Percentiles rank a stretch among this genome's conserved stretches.
Conservation (phyloP, 495 filamentous ascomycete species). For the Hyaloscypha variabilis region DNA sequence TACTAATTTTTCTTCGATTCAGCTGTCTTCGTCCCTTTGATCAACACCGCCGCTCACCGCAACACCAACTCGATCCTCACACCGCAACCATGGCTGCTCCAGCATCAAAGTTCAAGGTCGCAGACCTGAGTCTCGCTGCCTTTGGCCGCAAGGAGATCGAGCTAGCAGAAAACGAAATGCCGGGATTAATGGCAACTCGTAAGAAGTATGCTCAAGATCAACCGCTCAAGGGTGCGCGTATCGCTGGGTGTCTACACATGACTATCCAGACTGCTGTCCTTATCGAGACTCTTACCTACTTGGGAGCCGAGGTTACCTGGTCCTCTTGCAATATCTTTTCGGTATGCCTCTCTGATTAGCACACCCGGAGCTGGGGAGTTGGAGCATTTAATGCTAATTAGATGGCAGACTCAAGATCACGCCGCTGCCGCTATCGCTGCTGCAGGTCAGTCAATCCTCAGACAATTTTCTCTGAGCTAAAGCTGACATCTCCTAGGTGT, state of each 20-base stretch:
- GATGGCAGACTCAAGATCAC: slow-evolving; percentile 69
- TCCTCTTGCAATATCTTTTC: slow-evolving; percentile 96
- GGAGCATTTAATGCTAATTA: too few relatives aligned
- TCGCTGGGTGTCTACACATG: slow-evolving; percentile 99
- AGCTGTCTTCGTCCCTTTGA: not conserved
- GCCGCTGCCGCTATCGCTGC: slow-evolving; percentile 97
- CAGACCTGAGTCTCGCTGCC: slow-evolving; percentile 95
- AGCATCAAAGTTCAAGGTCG: slow-evolving; percentile 55
- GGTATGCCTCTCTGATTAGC: too few relatives aligned
- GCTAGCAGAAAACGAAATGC: slow-evolving; percentile 98
- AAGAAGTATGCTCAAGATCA: slow-evolving; percentile 89
- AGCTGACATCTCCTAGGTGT: slow-evolving; percentile 48
- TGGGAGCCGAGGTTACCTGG: slow-evolving; percentile 99
- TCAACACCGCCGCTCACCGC: slow-evolving; percentile 22
- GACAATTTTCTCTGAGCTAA: not conserved
- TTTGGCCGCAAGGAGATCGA: slow-evolving; percentile 99
- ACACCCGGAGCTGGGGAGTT: too few relatives aligned
- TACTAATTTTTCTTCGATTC: not conserved
- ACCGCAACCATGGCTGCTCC: slow-evolving; percentile 30
- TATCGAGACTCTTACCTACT: slow-evolving; percentile 91
- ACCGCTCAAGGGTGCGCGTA: slow-evolving; percentile 80
- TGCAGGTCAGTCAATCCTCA: slow-evolving; percentile 44
- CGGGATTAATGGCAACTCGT: slow-evolving; percentile 94
- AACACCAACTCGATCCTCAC: slow-evolving; percentile 15
- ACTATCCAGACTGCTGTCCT: slow-evolving; percentile 99